Evolutionary conservation across 306 rosid genomes (phyloP).

Genomic region (Dalbergia oliveri): DNA sequence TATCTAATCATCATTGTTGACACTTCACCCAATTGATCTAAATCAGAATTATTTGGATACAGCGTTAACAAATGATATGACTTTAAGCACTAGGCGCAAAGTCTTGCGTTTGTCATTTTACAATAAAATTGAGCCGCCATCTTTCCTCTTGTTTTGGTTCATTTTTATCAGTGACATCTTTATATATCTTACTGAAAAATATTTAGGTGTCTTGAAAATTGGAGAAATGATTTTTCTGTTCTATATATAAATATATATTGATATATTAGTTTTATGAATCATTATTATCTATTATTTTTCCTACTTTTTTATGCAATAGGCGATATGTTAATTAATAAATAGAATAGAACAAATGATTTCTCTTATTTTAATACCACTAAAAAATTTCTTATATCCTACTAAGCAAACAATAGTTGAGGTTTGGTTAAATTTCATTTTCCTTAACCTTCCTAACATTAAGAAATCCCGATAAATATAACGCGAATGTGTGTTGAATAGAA

Average conservation of each 20-base stretch:
- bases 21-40: slow-evolving; percentile 11
- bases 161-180: not conserved
- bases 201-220: not conserved
- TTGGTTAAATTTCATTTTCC: slow-evolving; percentile 50
- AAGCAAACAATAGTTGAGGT: slow-evolving; percentile 36
- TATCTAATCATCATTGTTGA: slow-evolving; percentile 22
- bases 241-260: no score
- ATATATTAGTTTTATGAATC: no score
- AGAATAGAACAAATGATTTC: no score
- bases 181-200: no score
- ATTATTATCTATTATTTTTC: no score
- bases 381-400: not conserved
- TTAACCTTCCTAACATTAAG: slow-evolving; percentile 23
- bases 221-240: no score
- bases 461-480: slow-evolving; percentile 4
- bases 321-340: no score
- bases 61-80: slow-evolving; percentile 4
- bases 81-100: not conserved
- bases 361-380: no score
- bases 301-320: no score
- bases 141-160: slow-evolving; percentile 47
- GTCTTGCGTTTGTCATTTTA: slow-evolving; percentile 38
- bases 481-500: slow-evolving; percentile 4
- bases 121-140: slow-evolving; percentile 14
- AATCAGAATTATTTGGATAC: slow-evolving; percentile 12